A percentile compares a stretch with the other conserved stretches of the same genome.
These are phyloP conservation scores for Boletus pseudo-olivaceus DNA, from an alignment of 768 basidiomycete species.

Conservation along the genomic window DNA sequence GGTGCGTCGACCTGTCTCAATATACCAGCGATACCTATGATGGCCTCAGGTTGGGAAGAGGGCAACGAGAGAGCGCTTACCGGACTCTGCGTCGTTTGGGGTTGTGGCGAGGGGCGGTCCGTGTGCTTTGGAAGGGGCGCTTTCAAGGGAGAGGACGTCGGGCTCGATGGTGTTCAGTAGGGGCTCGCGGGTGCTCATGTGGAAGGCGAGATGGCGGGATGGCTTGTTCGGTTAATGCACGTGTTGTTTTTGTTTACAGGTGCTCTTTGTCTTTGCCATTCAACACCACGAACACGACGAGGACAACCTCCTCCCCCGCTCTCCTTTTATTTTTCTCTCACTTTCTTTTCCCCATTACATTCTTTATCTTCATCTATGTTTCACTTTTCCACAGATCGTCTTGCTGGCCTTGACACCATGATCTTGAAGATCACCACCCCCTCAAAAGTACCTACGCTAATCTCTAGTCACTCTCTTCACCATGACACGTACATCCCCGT, in stretches of 20 bases:
- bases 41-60: constrained; percentile 2
- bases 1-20: constrained; percentile 59
- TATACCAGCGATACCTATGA: constrained; percentile 65
- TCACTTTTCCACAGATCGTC: constrained; percentile 38
- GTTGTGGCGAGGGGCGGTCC: constrained; percentile 51
- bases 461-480: constrained; percentile 20
- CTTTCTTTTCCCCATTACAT: background rate
- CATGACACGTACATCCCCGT: constrained; percentile 18
- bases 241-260: constrained; percentile 14
- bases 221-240: background rate
- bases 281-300: constrained; percentile 12
- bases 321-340: background rate
- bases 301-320: constrained; percentile 4
- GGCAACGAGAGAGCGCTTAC: constrained; percentile 32
- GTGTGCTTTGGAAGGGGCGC: constrained; percentile 25
- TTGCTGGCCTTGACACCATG: constrained; percentile 42
- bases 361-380: constrained; percentile 29
- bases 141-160: constrained; percentile 57
- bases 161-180: constrained; percentile 83
- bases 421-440: constrained; percentile 34
- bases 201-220: background rate
- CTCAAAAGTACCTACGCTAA: constrained; percentile 27
- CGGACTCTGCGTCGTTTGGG: constrained; percentile 71
- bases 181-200: constrained; percentile 60
- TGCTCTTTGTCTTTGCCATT: constrained; percentile 6